Percentiles rank a stretch among this genome's conserved stretches.
Evolutionary conservation across 805 yeast species (phyloP).

Genomic region (Saccharomycopsis fibuligera): DNA sequence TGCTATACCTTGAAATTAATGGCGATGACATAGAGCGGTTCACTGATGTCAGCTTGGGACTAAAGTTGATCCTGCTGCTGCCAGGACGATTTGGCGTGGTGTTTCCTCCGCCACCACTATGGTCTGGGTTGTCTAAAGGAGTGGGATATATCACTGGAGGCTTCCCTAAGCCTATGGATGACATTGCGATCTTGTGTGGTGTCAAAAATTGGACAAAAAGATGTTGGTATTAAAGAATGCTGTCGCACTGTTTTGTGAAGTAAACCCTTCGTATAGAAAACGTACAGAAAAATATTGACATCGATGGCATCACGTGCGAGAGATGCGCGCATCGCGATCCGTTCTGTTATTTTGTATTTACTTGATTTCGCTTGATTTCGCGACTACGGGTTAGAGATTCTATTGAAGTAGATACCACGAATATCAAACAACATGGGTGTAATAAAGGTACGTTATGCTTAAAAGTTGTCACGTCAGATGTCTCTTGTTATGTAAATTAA

Average conservation of each 20-base stretch:
- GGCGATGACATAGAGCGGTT: slow-evolving; percentile 7
- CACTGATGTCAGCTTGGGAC: not conserved
- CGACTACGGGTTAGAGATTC: too few species aligned
- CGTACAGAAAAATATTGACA: too few species aligned
- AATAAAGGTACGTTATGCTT: slow-evolving; percentile 14
- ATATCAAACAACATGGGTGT: slow-evolving; percentile 20
- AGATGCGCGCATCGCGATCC: too few species aligned
- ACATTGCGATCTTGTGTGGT: slow-evolving; percentile 6
- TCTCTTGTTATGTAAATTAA: not conserved
- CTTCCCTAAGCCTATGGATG: slow-evolving; percentile 20
- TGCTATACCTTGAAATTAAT: slow-evolving; percentile 12
- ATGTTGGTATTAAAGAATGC: too few species aligned
- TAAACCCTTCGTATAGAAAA: too few species aligned
- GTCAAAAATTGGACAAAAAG: too few species aligned
- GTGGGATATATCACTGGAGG: slow-evolving; percentile 21
- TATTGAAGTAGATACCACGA: too few species aligned
- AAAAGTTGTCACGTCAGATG: not conserved
- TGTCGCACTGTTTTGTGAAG: too few species aligned
- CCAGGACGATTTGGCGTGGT: too few species aligned
- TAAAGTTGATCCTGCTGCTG: not conserved
- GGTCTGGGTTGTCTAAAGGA: slow-evolving; percentile 12
- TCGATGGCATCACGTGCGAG: too few species aligned
- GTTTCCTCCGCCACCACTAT: not conserved
- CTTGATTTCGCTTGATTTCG: too few species aligned
- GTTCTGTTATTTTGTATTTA: too few species aligned